Base-by-base conservation (phyloP, 2,329 filamentous ascomycete genomes). In the Penicillium sp. region DNA sequence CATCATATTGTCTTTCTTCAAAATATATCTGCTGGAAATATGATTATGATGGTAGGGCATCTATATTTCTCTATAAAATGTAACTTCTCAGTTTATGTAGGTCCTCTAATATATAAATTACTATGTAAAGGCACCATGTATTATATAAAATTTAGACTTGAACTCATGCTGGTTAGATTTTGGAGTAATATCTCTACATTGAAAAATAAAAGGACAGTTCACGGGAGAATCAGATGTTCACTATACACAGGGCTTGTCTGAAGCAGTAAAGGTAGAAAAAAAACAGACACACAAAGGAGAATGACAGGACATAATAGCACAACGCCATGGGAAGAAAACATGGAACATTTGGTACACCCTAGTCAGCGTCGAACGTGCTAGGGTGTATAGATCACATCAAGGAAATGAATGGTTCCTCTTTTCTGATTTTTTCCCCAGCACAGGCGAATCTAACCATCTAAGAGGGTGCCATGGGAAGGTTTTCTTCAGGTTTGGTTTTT, bases 281-380 rank as follows among this genome's bases (percentile, higher is more conserved):
- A 61, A 62, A 62, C 55, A 67, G 62, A 65, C 57, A 53, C 42
- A 53, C 44, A 61, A 61, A 63, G 38, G 62, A 56, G 56, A 64
- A 59, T 31, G 58, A 63, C 57, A 61, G 58, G 59, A 61, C 55
- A 66, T 65, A 63, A 66, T 63, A 61, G 57, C 64, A 65, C 62
- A 73, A 73, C 70, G 71, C 71, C 69, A 69, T 69, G 62, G 63
- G 58, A 65, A 65, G 61, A 62, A 59, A 63, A 62, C 57, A 62
- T 63, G 61, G 61, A 59, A 45, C 55, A 64, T 58, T 62, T 62
- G 58, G 59, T 65, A 65, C 62, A 65, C 63, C 62, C 61, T 44
- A 54, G 58, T 57, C 37, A 54, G 55, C 55, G 46, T 58, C 53
- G 44, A 53, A 56, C 55, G 60, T 54, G 61, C 55, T 53, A 60